Conservation (phyloP, 2,329 filamentous ascomycete species). For the Calonectria honghensis region DNA sequence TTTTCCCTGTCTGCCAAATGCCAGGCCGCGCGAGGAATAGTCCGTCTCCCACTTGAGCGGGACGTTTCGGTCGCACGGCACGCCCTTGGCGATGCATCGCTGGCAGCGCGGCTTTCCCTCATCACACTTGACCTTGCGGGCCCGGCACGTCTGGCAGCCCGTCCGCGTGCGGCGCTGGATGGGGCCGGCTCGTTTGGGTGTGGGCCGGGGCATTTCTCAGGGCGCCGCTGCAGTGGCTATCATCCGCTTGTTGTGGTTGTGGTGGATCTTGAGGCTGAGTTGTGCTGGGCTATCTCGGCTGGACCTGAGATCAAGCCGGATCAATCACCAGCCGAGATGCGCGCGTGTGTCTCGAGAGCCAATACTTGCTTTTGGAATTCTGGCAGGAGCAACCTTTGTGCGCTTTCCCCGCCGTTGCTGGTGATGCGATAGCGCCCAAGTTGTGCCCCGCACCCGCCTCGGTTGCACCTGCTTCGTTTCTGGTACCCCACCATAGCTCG, state of each 20-base stretch:
- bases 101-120: slow-evolving; percentile 19
- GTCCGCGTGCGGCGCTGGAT: slow-evolving; percentile 27
- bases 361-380: not conserved
- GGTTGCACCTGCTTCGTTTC: not conserved
- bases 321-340: not conserved
- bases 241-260: no score
- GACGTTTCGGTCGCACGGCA: slow-evolving; percentile 15
- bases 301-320: not conserved
- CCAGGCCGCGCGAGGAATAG: slow-evolving; percentile 51
- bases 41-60: slow-evolving; percentile 57
- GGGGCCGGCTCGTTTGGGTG: not conserved
- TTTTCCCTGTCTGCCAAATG: slow-evolving; percentile 56
- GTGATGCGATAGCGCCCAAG: not conserved
- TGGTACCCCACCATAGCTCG: no score
- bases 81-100: not conserved
- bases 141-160: slow-evolving; percentile 23
- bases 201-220: slow-evolving; percentile 24
- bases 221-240: not conserved
- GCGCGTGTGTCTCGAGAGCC: not conserved
- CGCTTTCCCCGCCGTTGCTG: no score
- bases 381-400: no score
- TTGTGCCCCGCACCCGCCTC: not conserved
- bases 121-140: slow-evolving; percentile 32
- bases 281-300: not conserved
- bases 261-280: not conserved